Evolutionary conservation across 2,329 filamentous ascomycete species (phyloP).

Genomic region (Canariomyces notabilis): DNA sequence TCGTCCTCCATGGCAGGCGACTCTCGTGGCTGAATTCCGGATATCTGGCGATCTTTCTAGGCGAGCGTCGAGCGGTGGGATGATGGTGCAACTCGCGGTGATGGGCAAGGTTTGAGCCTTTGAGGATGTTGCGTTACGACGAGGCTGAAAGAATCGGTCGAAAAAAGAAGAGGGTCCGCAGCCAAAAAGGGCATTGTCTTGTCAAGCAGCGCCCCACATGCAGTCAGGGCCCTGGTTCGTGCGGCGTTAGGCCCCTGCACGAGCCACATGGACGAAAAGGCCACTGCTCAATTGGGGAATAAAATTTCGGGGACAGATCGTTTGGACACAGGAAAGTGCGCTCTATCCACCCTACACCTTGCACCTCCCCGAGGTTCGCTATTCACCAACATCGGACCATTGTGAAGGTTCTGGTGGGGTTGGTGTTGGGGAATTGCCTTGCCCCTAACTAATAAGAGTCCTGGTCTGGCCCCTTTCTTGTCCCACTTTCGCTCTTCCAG

Average conservation of each 20-base stretch:
- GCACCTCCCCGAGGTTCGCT: neutral
- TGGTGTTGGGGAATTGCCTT: neutral
- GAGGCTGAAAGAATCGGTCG: neutral
- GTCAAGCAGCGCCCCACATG: neutral
- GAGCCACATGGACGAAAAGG: neutral
- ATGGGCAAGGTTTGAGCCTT: neutral
- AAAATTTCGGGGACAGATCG: neutral
- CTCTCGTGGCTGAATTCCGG: neutral
- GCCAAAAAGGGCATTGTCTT: neutral
- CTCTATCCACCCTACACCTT: neutral
- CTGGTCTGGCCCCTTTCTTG: neutral
- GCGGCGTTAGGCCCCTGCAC: neutral
- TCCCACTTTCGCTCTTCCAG: neutral
- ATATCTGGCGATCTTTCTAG: neutral
- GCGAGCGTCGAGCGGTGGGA: no score
- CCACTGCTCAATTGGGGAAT: neutral
- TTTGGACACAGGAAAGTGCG: neutral
- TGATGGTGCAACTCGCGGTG: neutral
- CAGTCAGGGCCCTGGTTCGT: neutral
- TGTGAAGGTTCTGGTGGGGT: neutral
- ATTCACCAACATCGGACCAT: neutral
- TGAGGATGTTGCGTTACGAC: neutral
- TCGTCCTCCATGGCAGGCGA: conserved; percentile 41
- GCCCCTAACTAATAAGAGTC: no score
- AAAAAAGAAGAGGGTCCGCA: neutral